Evolutionary conservation across 2,329 filamentous ascomycete species (phyloP), one percentile per base, ranked within the genome.

Genomic region (Arthrobotrys musiformis): DNA sequence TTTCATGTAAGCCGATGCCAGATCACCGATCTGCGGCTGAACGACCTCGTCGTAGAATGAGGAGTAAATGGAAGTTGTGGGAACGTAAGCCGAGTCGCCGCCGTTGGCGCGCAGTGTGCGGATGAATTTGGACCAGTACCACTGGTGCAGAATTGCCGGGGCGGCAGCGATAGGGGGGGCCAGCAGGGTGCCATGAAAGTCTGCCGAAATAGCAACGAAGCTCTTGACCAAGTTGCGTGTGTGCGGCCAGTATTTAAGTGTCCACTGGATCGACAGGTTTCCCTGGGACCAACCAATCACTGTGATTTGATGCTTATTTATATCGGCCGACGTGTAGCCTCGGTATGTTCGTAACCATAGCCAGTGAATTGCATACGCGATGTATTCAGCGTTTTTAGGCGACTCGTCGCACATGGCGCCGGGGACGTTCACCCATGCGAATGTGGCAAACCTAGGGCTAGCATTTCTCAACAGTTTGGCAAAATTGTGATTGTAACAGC

Each of bases 201-300:
- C 87, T 0, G 87, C 84, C 8, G 85, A 86, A 54, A 89, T 83
- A 50, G 86, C 84, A 44, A 89, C 83, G 80, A 87, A 85, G 80
- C 89, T 85, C n/a, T 83, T 83, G 1, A 86, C 84, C 0, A 83
- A 81, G 1, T 77, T 78, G 2, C 85, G 84, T 0, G 85, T 86
- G 0, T 85, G 86, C 0, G 86, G 86, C 86, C 86, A 89, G 83
- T 88, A 89, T 78, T 88, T 88, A 78, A 88, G 82, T 0, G 86
- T 86, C 88, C 88, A 89, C 80, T 89, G 88, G 0, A 85, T 83
- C 72, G 87, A 83, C 1, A 89, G 82, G 56, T 85, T 86, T 15
- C 88, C 88, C 81, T 89, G 87, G 0, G 86, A 88, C 86, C 86
- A 89, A 13, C 84, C 84, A n/a, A 89, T 81, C 19, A 88, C 82